These are phyloP conservation scores for Acorus calamus DNA, from an alignment of 106 monocot species.

Conservation along the genomic window DNA sequence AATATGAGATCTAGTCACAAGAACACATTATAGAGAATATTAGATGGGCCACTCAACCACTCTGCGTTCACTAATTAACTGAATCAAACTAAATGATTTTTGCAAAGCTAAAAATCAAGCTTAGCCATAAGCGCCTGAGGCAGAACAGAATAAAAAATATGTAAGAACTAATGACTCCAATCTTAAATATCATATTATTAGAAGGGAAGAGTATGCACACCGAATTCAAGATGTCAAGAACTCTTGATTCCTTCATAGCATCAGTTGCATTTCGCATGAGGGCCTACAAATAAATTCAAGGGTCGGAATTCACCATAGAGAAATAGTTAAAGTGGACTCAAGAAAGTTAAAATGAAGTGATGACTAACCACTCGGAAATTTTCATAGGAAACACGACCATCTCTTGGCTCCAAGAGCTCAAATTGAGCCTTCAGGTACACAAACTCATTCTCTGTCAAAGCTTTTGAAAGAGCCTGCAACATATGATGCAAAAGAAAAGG, in stretches of 20 bases:
- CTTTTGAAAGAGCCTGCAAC: slow-evolving; percentile 83
- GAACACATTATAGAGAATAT: no score
- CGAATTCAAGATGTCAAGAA: slow-evolving; percentile 68
- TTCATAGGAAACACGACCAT: slow-evolving; percentile 66
- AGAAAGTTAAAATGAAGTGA: background rate
- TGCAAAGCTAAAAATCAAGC: no score
- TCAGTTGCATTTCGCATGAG: slow-evolving; percentile 65
- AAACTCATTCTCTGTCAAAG: slow-evolving; percentile 77
- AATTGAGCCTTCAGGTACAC: slow-evolving; percentile 69
- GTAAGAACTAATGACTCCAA: no score
- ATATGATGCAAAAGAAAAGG: background rate
- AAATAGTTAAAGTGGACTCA: background rate
- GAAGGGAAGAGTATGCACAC: slow-evolving; percentile 15
- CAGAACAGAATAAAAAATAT: no score
- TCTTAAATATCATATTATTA: no score
- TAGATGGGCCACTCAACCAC: no score
- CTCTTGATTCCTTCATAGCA: slow-evolving; percentile 89
- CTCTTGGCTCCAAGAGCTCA: slow-evolving; percentile 65
- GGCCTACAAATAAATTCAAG: slow-evolving; percentile 39
- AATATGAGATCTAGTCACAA: no score
- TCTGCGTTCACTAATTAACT: no score
- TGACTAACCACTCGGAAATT: slow-evolving; percentile 72
- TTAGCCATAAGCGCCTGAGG: no score
- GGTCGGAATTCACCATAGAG: background rate
- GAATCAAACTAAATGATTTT: no score